A percentile compares a stretch with the other conserved stretches of the same genome.
Evolutionary conservation across 768 basidiomycete species (phyloP).

Genomic region (Leccinum longicurvipes): DNA sequence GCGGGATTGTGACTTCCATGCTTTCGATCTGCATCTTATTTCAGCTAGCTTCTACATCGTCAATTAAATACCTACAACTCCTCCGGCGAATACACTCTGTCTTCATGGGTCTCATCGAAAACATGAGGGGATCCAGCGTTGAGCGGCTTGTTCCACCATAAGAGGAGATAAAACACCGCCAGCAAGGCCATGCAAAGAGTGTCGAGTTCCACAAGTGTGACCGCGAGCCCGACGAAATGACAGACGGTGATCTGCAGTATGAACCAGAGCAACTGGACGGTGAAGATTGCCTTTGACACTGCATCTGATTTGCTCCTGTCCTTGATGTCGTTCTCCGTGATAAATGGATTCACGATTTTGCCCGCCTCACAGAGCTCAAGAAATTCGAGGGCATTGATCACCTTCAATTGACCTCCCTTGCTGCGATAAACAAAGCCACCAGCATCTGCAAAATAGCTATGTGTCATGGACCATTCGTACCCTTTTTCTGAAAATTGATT

Average conservation of each 20-base stretch:
- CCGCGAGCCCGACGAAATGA: background rate
- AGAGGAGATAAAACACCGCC: background rate
- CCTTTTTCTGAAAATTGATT: background rate
- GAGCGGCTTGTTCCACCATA: conserved; percentile 1
- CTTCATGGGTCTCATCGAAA: background rate
- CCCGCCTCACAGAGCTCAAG: background rate
- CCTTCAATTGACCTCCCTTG: background rate
- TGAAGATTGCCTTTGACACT: background rate
- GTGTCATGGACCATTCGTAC: background rate
- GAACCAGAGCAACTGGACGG: background rate
- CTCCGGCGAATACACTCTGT: background rate
- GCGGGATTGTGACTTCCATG: background rate
- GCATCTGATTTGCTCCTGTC: conserved; percentile 3
- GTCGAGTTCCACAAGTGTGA: background rate
- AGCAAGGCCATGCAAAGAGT: background rate
- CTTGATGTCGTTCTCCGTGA: background rate
- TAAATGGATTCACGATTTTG: background rate
- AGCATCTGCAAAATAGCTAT: background rate
- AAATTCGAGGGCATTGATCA: background rate
- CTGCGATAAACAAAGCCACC: background rate
- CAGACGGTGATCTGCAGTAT: background rate
- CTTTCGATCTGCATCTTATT: background rate
- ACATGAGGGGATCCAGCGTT: background rate
- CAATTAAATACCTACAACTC: background rate
- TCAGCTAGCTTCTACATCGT: background rate